Conservation (phyloP, 345 rosid genomes). For the Euphorbia peplus region DNA sequence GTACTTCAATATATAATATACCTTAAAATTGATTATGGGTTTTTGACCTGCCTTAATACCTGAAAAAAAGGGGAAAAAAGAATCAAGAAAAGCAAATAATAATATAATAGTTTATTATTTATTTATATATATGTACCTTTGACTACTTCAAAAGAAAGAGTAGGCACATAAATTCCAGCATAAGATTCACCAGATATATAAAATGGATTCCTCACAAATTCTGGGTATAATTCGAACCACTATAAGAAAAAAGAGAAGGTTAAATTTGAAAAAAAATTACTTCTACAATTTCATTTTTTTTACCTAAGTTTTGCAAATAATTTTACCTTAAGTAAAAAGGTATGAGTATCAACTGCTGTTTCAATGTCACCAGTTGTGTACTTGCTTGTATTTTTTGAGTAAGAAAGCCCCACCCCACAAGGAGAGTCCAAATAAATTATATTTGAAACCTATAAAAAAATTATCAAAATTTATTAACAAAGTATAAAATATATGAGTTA, state of each 20-base stretch:
- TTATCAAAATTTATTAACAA: neutral
- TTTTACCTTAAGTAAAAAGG: conserved; percentile 51
- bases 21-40: conserved; percentile 43
- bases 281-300: too few species aligned
- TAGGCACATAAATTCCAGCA: conserved; percentile 45
- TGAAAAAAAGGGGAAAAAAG: neutral
- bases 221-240: conserved; percentile 47
- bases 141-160: conserved; percentile 35
- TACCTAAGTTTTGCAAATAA: neutral
- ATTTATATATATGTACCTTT: conserved; percentile 22
- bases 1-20: too few species aligned
- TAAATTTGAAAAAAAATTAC: neutral
- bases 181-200: conserved; percentile 47
- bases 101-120: too few species aligned
- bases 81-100: neutral
- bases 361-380: conserved; percentile 39
- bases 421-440: conserved; percentile 62
- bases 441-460: conserved; percentile 41
- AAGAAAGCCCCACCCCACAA: conserved; percentile 54
- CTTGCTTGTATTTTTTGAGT: conserved; percentile 26
- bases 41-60: conserved; percentile 32
- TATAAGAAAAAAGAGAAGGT: conserved; percentile 1
- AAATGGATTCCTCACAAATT: conserved; percentile 41
- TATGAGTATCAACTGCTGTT: conserved; percentile 45
- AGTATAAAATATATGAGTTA: neutral